Base-by-base conservation (phyloP, 2,329 filamentous ascomycete species). In the Phaeomoniella chlamydospora region DNA sequence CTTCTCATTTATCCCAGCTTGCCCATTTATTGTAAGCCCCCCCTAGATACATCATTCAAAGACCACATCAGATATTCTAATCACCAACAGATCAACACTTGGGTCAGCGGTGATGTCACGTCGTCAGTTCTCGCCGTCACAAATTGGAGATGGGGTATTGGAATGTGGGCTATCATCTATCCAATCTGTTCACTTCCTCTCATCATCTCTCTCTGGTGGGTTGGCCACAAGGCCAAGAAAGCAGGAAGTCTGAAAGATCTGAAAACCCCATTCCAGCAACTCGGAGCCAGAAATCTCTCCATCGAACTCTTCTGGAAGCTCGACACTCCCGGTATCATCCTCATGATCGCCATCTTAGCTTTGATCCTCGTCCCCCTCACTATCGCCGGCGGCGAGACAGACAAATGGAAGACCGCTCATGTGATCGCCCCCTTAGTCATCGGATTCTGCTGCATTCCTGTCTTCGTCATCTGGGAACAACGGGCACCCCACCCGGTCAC, bases 141-240 rank as follows among this genome's bases (percentile, higher is more conserved):
- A 0, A 65, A 58, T 2, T 79, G 74, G 74, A 55, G 64, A 39
- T 77, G 72, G 72, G 74, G 74, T 11, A 62, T 74, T 15, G 74
- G 72, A 42, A 77, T 78, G 72, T 78, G 70, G 62, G 63, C 61
- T 33, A 67, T 77, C 41, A 72, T 77, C 34, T 76, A 71, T 45
- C 68, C 73, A 6, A 56, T 71, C 5, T 68, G 65, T 37, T 61
- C 68, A 0, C 40, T 75, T 3, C 72, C 74, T 1, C 57, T 78
- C 0, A 53, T 77, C 46, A 42, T 63, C 29, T 65, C 65, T 4
- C 58, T 80, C 0, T 52, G 56, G 35, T 46, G 70, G 29, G 67
- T 73, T 11, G 57, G 61, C 9, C 61, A 55, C 12, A 67, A 72
- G 14, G 74, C 72, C 10, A 66, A 61, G 45, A 65, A 59, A 40